Percentiles rank a stretch among this genome's conserved stretches.
Conservation (phyloP, 2,329 filamentous ascomycete genomes). For the Fusarium sp. region DNA sequence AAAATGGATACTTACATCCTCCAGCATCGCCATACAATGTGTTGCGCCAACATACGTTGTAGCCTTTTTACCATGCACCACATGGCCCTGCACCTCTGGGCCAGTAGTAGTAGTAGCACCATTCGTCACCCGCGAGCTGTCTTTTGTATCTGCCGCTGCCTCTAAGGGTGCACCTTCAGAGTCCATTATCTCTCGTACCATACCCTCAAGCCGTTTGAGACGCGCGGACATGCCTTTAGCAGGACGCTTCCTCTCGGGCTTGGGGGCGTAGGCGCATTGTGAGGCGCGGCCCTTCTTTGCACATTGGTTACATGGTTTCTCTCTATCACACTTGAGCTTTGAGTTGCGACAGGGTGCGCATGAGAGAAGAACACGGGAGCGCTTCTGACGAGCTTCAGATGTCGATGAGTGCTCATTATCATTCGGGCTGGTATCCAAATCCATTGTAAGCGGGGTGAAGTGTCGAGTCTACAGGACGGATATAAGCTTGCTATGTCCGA, state of each 20-base stretch:
- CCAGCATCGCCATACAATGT: conserved; percentile 71
- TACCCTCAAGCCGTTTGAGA: conserved; percentile 67
- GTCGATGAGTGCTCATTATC: conserved; percentile 38
- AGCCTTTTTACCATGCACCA: conserved; percentile 59
- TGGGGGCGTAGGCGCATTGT: conserved; percentile 64
- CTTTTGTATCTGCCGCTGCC: not conserved
- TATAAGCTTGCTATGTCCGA: not conserved
- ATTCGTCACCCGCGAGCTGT: conserved; percentile 11
- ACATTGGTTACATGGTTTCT: conserved; percentile 66
- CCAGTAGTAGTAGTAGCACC: conserved; percentile 25
- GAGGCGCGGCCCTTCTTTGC: conserved; percentile 62
- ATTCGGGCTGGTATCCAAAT: conserved; percentile 43
- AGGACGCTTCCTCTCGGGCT: conserved; percentile 56
- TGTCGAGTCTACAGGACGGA: not conserved
- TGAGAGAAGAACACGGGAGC: conserved; percentile 64
- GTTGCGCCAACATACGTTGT: conserved; percentile 70
- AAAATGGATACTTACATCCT: conserved; percentile 62
- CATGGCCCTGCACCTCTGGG: conserved; percentile 54
- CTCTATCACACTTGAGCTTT: conserved; percentile 70
- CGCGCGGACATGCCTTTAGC: conserved; percentile 66
- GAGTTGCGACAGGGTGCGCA: conserved; percentile 66
- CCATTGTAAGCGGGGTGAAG: conserved; percentile 8
- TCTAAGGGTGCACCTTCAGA: conserved; percentile 46
- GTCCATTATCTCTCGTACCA: conserved; percentile 70
- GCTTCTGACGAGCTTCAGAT: conserved; percentile 54